Evolutionary conservation across 805 yeast species (phyloP).

Genomic region (Nakazawaea populi): DNA sequence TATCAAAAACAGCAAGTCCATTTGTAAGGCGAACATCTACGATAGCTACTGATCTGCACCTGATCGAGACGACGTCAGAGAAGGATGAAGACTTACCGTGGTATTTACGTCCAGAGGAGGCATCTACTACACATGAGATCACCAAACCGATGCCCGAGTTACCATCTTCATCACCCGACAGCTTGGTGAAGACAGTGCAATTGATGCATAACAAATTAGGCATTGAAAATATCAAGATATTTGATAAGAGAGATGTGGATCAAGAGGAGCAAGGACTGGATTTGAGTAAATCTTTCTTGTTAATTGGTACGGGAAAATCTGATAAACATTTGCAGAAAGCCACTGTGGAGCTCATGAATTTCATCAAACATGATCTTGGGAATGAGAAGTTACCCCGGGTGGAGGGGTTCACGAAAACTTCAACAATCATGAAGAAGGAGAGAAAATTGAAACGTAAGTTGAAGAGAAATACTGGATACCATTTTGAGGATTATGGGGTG

Average conservation of each 20-base stretch:
- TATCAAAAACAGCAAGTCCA: background rate
- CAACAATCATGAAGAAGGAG: conserved; percentile 43
- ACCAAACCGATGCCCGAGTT: conserved; percentile 42
- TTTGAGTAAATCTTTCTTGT: conserved; percentile 39
- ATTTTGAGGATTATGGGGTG: conserved; percentile 52
- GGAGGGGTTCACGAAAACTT: conserved; percentile 68
- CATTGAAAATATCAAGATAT: conserved; percentile 50
- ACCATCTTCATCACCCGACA: conserved; percentile 54
- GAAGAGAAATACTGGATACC: conserved; percentile 43
- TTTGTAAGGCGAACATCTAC: background rate
- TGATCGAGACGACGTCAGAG: background rate
- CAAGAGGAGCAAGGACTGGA: conserved; percentile 29
- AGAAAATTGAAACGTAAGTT: conserved; percentile 50
- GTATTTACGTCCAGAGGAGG: conserved; percentile 27
- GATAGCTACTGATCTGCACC: background rate
- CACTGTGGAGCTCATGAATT: conserved; percentile 48
- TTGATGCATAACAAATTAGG: conserved; percentile 59
- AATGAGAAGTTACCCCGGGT: conserved; percentile 38
- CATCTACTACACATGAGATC: conserved; percentile 14
- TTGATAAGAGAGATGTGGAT: conserved; percentile 50
- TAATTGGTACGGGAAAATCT: conserved; percentile 73
- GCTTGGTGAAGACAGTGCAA: conserved; percentile 38
- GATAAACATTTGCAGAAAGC: conserved; percentile 72
- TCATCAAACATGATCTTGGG: conserved; percentile 45
- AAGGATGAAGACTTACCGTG: conserved; percentile 13